Evolutionary conservation across 805 yeast species (phyloP).

Genomic region (Teunomyces gatunensis): DNA sequence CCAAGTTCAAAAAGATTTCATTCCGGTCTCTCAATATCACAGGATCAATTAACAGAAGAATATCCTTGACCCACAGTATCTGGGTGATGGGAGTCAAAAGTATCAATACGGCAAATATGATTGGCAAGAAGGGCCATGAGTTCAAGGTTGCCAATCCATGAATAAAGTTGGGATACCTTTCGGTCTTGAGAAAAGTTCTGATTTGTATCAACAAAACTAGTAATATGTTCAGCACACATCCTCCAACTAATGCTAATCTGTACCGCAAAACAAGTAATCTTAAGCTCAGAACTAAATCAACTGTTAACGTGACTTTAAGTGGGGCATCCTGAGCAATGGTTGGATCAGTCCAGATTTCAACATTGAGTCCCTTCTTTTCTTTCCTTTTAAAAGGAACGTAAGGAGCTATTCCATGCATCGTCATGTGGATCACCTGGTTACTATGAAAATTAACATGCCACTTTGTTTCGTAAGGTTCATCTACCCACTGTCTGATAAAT

Average conservation of each 20-base stretch:
- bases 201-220: constrained; percentile 57
- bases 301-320: constrained; percentile 39
- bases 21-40: constrained; percentile 47
- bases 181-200: constrained; percentile 22
- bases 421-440: constrained; percentile 23
- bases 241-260: constrained; percentile 68
- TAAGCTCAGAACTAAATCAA: constrained; percentile 60
- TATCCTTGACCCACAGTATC: constrained; percentile 29
- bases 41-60: constrained; percentile 51
- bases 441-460: constrained; percentile 62
- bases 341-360: constrained; percentile 48
- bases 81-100: constrained; percentile 39
- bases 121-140: constrained; percentile 17
- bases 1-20: constrained; percentile 39
- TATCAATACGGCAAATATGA: constrained; percentile 23
- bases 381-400: constrained; percentile 54
- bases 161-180: constrained; percentile 28
- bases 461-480: constrained; percentile 70
- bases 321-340: constrained; percentile 20
- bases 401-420: constrained; percentile 69
- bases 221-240: constrained; percentile 61
- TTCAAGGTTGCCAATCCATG: constrained; percentile 36
- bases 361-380: constrained; percentile 20
- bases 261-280: constrained; percentile 72
- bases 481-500: constrained; percentile 62